These are phyloP conservation scores for Solanum chilense DNA, from an alignment of 257 asterid species.

Conservation along the genomic window DNA sequence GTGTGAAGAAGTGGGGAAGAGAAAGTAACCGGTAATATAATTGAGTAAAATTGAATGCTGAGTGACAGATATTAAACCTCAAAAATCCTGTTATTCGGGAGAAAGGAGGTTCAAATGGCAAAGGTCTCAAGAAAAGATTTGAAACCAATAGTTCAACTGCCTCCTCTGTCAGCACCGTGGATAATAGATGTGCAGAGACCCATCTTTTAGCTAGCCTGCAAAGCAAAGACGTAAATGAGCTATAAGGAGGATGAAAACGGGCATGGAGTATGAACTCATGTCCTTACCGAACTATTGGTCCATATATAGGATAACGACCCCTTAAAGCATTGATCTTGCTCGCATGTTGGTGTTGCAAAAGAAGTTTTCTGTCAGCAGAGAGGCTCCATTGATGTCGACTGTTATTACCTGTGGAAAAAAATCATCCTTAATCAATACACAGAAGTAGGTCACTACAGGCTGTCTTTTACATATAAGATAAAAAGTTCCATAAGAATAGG, in stretches of 20 bases:
- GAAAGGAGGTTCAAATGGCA: conserved; percentile 66
- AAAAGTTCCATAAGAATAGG: neutral
- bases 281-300: conserved; percentile 74
- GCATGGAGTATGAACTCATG: neutral
- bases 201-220: conserved; percentile 95
- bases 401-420: conserved; percentile 19
- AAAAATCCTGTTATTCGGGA: conserved; percentile 77
- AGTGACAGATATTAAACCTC: conserved; percentile 31
- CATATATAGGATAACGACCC: conserved; percentile 78
- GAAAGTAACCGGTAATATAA: neutral
- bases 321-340: conserved; percentile 86
- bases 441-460: neutral
- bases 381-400: conserved; percentile 44
- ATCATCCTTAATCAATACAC: neutral
- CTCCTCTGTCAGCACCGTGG: conserved; percentile 65
- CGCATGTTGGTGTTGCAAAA: conserved; percentile 73
- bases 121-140: conserved; percentile 67
- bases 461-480: neutral
- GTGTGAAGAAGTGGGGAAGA: neutral
- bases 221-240: neutral
- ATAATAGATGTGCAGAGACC: conserved; percentile 89
- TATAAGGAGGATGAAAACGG: neutral
- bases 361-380: conserved; percentile 59
- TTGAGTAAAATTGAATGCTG: neutral
- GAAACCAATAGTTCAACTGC: conserved; percentile 92